Conservation (phyloP, 768 basidiomycete species). For the Neoboletus magnificus region DNA sequence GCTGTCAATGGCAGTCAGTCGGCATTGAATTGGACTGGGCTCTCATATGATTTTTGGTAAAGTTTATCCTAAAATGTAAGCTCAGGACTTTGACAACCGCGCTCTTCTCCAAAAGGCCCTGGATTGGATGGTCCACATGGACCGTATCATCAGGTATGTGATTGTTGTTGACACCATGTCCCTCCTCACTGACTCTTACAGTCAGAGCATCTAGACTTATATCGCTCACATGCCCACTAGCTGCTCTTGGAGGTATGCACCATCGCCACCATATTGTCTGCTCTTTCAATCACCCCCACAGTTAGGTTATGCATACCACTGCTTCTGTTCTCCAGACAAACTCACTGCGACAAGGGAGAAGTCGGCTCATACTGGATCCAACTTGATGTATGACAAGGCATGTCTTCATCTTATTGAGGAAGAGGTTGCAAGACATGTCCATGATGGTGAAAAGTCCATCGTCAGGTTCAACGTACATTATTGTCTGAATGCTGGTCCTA, state of each 20-base stretch:
- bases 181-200: conserved; percentile 32
- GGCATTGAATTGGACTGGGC: conserved; percentile 85
- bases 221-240: conserved; percentile 65
- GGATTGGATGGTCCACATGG: conserved; percentile 69
- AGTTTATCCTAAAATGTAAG: conserved; percentile 11
- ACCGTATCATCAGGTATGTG: conserved; percentile 80
- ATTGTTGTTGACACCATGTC: not conserved
- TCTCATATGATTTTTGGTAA: conserved; percentile 89
- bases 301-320: conserved; percentile 89
- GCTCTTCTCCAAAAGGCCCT: conserved; percentile 56
- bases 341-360: conserved; percentile 65
- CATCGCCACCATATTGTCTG: not conserved
- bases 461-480: conserved; percentile 84
- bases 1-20: conserved; percentile 77
- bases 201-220: conserved; percentile 89
- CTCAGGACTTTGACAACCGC: conserved; percentile 1
- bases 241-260: conserved; percentile 70
- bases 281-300: conserved; percentile 28
- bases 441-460: conserved; percentile 73
- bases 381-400: conserved; percentile 80
- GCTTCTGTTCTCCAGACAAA: conserved; percentile 82
- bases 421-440: conserved; percentile 71
- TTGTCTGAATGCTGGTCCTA: not conserved
- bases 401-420: conserved; percentile 87
- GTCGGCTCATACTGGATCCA: conserved; percentile 69